These are phyloP conservation scores for Nakaseomyces bracarensis DNA, from an alignment of 1,139 yeast genomes.

Conservation along the genomic window DNA sequence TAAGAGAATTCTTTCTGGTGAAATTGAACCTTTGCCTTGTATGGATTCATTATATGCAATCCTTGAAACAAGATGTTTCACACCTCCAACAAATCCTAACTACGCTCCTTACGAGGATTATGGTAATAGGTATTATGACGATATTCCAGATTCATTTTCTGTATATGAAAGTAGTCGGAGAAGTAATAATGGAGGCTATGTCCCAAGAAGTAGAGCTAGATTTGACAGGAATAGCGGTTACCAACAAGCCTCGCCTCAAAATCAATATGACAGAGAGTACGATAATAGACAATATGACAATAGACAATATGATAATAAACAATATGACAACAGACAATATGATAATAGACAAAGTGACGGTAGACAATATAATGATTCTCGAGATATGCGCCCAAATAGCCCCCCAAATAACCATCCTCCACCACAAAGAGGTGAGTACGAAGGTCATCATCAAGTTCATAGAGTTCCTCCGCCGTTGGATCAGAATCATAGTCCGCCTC, in stretches of 20 bases:
- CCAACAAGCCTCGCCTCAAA: neutral
- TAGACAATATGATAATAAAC: too few species aligned
- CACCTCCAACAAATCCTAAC: slow-evolving; percentile 27
- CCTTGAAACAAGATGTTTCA: slow-evolving; percentile 52
- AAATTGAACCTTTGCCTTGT: slow-evolving; percentile 76
- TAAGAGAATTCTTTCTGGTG: slow-evolving; percentile 71
- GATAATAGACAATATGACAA: slow-evolving; percentile 6
- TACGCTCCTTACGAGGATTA: slow-evolving; percentile 45
- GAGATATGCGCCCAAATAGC: too few species aligned
- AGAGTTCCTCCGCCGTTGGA: slow-evolving; percentile 2
- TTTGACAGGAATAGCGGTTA: slow-evolving; percentile 12
- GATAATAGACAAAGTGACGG: too few species aligned
- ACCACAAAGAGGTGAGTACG: neutral
- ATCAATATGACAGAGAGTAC: slow-evolving; percentile 6
- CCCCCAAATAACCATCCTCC: too few species aligned
- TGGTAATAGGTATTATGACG: slow-evolving; percentile 26
- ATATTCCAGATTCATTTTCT: slow-evolving; percentile 29
- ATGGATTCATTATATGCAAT: slow-evolving; percentile 31
- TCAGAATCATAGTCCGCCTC: too few species aligned
- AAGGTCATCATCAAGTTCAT: neutral
- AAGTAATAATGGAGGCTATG: slow-evolving; percentile 3
- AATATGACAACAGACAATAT: too few species aligned
- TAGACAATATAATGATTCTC: too few species aligned
- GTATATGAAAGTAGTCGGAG: slow-evolving; percentile 8
- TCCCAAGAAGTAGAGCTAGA: slow-evolving; percentile 7